phyloP scores from a whole-genome alignment of 2,329 filamentous ascomycete genomes.

The Penicillium sp. region DNA sequence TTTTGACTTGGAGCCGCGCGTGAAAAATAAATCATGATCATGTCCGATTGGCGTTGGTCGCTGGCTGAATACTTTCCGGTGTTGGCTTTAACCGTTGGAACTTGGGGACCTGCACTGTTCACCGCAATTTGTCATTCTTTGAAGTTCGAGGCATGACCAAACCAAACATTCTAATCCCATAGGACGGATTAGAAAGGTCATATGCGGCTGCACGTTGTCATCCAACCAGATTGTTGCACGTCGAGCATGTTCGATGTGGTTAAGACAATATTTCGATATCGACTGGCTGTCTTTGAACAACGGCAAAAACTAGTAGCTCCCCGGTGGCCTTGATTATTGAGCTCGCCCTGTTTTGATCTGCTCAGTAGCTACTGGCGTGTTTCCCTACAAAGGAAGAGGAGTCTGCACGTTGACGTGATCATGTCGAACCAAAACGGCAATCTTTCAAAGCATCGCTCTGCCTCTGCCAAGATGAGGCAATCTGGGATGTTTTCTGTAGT shows the following conservation, averaged over 20 bases:
- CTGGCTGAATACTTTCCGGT: neutral
- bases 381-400: neutral
- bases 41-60: neutral
- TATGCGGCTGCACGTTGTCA: neutral
- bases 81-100: neutral
- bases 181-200: neutral
- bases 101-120: neutral
- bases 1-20: neutral
- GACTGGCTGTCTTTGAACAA: neutral
- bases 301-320: neutral
- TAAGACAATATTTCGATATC: neutral
- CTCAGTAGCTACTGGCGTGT: neutral
- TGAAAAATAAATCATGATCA: neutral
- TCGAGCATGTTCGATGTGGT: neutral
- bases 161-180: neutral
- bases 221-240: constrained; percentile 8
- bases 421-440: neutral
- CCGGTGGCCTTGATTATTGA: neutral
- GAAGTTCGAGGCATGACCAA: neutral
- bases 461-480: neutral
- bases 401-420: constrained; percentile 1
- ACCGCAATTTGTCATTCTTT: constrained; percentile 1
- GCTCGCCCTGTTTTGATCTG: neutral
- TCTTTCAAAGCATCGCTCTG: neutral
- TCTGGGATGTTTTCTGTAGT: neutral